Base-by-base conservation (phyloP, 768 basidiomycete species). In the Neoboletus magnificus region DNA sequence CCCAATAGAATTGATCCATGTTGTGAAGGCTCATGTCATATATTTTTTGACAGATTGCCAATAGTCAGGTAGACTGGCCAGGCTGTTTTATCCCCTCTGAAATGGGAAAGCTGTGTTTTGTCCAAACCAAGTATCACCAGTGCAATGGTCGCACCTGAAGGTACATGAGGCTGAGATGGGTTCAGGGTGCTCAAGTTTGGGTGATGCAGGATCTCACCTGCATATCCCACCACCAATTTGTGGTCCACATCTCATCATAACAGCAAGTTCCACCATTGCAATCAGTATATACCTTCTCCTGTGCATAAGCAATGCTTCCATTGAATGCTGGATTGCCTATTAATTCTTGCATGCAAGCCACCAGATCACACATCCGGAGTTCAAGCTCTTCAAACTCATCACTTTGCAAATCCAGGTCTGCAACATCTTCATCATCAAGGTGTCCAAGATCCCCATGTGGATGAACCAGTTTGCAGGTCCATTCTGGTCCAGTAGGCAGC, bases 1-100 rank as follows among this genome's bases (percentile, higher is more conserved):
- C 25, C 36, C 10, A 49, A 2, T 10, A 49, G 3, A 4, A 49
- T 1, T 2, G 36, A 49, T 0, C 18, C 48, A 49, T 49, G 48
- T 2, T 9, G 5, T 0, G 18, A 4, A 1, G 12, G 48, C 2
- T 37, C 16, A 12, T 2, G 5, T 2, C 4, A 7, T 0, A 49
- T 2, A 0, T 49, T 1, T 11, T 48, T 48, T 1, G 22, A 32
- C 3, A 48, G 15, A 2, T 48, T 48, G 0, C 46, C 22, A 1
- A 49, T 49, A 0, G 16, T 49, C 1, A 49, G 25, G 2, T 49
- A 37, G 0, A 49, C 11, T 0, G 33, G 48, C 48, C 35, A 48
- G 1, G 48, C 35, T 0, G 4, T 25, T 5, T 48, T 48, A 6
- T 48, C 32, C 0, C 48, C 35, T 12, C 37, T 48, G 12, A 48